phyloP scores from a whole-genome alignment of 768 basidiomycete genomes.

The Boletus edulis region DNA sequence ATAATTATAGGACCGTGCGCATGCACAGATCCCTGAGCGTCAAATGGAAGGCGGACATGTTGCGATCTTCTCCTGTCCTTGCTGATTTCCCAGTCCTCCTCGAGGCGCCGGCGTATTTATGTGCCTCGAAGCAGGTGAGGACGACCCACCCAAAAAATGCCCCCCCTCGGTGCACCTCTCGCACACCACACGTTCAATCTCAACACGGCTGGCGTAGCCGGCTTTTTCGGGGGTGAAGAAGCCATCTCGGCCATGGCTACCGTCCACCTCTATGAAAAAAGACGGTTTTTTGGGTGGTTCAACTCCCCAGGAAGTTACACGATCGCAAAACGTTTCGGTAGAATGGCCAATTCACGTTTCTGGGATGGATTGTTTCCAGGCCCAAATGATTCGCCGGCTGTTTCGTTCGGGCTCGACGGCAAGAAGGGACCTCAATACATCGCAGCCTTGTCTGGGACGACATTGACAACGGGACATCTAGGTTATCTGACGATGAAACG shows the following conservation, averaged over 20 bases:
- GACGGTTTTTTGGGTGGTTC: conserved; percentile 35
- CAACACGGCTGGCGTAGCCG: conserved; percentile 32
- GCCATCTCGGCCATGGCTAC: conserved; percentile 36
- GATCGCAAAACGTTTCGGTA: conserved; percentile 32
- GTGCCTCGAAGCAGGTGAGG: neutral
- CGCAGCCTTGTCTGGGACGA: conserved; percentile 29
- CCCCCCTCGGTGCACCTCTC: conserved; percentile 14
- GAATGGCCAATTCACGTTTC: conserved; percentile 28
- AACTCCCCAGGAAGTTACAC: conserved; percentile 36
- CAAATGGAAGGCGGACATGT: too few relatives aligned
- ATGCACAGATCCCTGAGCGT: too few relatives aligned
- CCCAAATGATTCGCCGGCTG: conserved; percentile 22
- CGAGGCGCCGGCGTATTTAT: too few relatives aligned
- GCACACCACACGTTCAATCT: conserved; percentile 14
- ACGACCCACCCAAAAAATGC: conserved; percentile 1
- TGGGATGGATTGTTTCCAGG: conserved; percentile 35
- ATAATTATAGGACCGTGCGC: too few relatives aligned
- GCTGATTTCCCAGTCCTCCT: too few relatives aligned
- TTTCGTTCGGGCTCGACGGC: conserved; percentile 30
- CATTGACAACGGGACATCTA: conserved; percentile 24
- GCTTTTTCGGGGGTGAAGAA: conserved; percentile 37
- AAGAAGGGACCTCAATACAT: conserved; percentile 26
- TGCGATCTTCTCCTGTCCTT: too few relatives aligned
- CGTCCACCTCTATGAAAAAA: conserved; percentile 29
- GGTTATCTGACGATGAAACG: conserved; percentile 23